These are phyloP conservation scores for Populus euphratica DNA, from an alignment of 345 rosid genomes.

Conservation along the genomic window DNA sequence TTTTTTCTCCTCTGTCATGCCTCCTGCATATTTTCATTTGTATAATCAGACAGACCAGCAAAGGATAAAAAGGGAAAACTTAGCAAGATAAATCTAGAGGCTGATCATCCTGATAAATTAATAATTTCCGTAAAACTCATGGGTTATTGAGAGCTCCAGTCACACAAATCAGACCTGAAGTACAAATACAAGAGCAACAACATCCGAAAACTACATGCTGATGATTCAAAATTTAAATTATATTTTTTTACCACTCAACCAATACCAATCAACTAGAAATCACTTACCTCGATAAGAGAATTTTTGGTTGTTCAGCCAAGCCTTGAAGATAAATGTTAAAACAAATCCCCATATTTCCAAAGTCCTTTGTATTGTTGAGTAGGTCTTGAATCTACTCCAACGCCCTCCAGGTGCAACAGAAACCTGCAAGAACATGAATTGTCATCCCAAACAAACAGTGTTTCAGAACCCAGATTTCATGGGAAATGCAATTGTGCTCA, in stretches of 20 bases:
- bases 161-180: background rate
- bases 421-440: conserved; percentile 49
- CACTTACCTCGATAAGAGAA: conserved; percentile 77
- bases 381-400: conserved; percentile 94
- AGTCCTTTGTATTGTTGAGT: conserved; percentile 87
- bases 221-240: no score
- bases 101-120: background rate
- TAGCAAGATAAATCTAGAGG: background rate
- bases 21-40: conserved; percentile 50
- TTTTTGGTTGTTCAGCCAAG: conserved; percentile 77
- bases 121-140: background rate
- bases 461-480: background rate
- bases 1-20: conserved; percentile 83
- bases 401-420: conserved; percentile 96
- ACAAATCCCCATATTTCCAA: conserved; percentile 98
- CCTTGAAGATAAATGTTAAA: conserved; percentile 65
- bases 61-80: background rate
- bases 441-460: background rate
- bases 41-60: conserved; percentile 6
- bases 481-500: background rate
- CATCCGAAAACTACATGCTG: no score
- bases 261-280: background rate
- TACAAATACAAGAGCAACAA: background rate
- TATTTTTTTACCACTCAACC: no score
- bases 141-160: background rate